phyloP scores from a whole-genome alignment of 371 early-diverging fungal species.

The Rhizopus stolonifer region DNA sequence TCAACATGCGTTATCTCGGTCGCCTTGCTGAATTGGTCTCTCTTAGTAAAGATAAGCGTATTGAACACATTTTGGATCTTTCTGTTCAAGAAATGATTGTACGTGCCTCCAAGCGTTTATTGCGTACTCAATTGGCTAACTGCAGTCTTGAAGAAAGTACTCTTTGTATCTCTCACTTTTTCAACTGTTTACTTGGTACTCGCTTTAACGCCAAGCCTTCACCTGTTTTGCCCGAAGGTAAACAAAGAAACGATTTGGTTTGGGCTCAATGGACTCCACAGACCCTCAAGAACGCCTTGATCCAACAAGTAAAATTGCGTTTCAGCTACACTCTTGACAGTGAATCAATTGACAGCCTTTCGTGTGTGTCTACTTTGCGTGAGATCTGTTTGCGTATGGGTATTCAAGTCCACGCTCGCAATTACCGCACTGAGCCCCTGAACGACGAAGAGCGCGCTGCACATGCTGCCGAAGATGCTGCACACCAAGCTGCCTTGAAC shows the following conservation, averaged over 20 bases:
- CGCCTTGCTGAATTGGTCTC: conserved; percentile 63
- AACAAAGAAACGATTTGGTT: conserved; percentile 37
- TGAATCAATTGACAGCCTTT: conserved; percentile 48
- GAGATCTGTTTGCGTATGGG: conserved; percentile 84
- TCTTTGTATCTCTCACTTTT: conserved; percentile 75
- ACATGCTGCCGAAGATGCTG: conserved; percentile 40
- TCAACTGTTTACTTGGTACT: conserved; percentile 78
- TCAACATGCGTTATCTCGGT: conserved; percentile 96
- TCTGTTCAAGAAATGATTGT: conserved; percentile 83
- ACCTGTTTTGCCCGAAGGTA: conserved; percentile 31
- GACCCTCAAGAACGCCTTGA: conserved; percentile 53
- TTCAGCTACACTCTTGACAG: conserved; percentile 74
- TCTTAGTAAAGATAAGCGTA: conserved; percentile 55
- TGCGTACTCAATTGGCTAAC: conserved; percentile 66
- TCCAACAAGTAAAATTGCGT: conserved; percentile 63
- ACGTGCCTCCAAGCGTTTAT: conserved; percentile 81
- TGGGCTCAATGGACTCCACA: conserved; percentile 65
- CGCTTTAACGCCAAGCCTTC: conserved; percentile 58
- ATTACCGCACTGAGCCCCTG: conserved; percentile 65
- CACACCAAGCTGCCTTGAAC: conserved; percentile 23
- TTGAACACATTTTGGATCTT: conserved; percentile 54
- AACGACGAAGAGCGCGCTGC: conserved; percentile 45
- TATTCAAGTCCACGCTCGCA: conserved; percentile 75
- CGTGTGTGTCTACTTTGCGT: conserved; percentile 74
- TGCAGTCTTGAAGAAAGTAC: conserved; percentile 57